phyloP scores from a whole-genome alignment of 1,284 basidiomycete species.

The Rhodotorula sp. region DNA sequence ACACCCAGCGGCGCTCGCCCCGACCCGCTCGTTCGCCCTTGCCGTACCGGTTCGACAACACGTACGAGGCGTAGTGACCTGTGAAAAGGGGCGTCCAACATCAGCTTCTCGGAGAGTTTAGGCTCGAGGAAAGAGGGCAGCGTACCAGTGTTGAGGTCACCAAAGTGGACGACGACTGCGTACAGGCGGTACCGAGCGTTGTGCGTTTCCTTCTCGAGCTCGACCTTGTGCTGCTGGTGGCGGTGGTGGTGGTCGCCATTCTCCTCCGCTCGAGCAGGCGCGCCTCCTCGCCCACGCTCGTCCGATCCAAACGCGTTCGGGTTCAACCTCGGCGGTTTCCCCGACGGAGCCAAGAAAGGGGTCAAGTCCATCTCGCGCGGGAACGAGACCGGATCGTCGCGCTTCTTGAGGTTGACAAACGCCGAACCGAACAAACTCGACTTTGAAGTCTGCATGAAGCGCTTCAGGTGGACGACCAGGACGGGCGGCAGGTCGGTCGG shows the following conservation, averaged over 20 bases:
- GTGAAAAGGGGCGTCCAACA: background rate
- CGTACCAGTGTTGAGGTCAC: constrained; percentile 74
- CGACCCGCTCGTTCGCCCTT: constrained; percentile 30
- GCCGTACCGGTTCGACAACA: constrained; percentile 37
- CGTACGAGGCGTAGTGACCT: constrained; percentile 37
- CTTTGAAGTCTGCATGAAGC: constrained; percentile 74
- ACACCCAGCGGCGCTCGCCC: constrained; percentile 73
- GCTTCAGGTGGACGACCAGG: constrained; percentile 86
- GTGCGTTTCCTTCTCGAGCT: constrained; percentile 49
- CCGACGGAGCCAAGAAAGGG: constrained; percentile 75
- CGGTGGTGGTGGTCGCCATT: too few relatives aligned
- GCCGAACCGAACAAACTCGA: constrained; percentile 56
- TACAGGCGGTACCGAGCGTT: constrained; percentile 46
- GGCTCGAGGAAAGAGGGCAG: constrained; percentile 57
- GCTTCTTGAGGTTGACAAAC: constrained; percentile 69
- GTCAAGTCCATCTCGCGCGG: constrained; percentile 79
- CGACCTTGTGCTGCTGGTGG: constrained; percentile 11
- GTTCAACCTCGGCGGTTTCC: constrained; percentile 27
- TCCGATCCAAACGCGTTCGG: constrained; percentile 22
- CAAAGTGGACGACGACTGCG: constrained; percentile 86
- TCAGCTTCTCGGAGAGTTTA: background rate
- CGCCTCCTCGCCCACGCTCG: constrained; percentile 52
- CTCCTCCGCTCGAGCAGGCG: constrained; percentile 25
- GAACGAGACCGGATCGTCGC: constrained; percentile 84
- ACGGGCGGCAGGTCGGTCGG: constrained; percentile 70